Evolutionary conservation across 371 early-diverging fungal genomes (phyloP).

Genomic region (Lichtheimia ramosa): DNA sequence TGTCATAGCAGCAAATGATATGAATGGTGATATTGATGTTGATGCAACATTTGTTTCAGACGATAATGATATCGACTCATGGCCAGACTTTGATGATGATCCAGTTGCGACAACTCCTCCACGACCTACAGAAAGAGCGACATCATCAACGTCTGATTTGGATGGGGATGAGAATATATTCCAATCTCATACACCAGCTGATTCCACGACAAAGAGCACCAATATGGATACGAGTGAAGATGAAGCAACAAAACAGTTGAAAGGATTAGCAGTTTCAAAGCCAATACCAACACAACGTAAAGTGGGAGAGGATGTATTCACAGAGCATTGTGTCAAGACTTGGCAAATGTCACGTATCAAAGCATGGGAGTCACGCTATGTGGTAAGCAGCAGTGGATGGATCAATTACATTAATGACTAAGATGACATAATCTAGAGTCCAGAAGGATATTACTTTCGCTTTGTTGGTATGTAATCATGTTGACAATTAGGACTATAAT

Average conservation of each 20-base stretch:
- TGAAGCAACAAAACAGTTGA: neutral
- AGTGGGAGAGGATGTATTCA: constrained; percentile 56
- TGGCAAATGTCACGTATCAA: too few species aligned
- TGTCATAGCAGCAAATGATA: neutral
- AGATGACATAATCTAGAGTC: constrained; percentile 27
- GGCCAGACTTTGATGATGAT: neutral
- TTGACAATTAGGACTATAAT: neutral
- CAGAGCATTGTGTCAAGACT: constrained; percentile 56
- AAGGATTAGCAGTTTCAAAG: neutral
- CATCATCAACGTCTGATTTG: neutral
- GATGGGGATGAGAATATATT: too few species aligned
- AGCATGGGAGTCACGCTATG: constrained; percentile 53
- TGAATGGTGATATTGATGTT: too few species aligned
- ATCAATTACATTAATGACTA: neutral
- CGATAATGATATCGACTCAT: too few species aligned
- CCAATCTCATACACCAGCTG: too few species aligned
- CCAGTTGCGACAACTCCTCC: neutral
- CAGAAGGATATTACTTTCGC: constrained; percentile 72
- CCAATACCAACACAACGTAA: constrained; percentile 17
- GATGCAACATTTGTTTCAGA: too few species aligned
- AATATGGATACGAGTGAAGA: neutral
- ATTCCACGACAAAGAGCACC: neutral
- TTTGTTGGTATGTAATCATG: constrained; percentile 52
- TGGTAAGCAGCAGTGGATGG: constrained; percentile 17
- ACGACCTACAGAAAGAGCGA: neutral